phyloP scores from a whole-genome alignment of 257 asterid genomes.

The Paulownia fortunei region DNA sequence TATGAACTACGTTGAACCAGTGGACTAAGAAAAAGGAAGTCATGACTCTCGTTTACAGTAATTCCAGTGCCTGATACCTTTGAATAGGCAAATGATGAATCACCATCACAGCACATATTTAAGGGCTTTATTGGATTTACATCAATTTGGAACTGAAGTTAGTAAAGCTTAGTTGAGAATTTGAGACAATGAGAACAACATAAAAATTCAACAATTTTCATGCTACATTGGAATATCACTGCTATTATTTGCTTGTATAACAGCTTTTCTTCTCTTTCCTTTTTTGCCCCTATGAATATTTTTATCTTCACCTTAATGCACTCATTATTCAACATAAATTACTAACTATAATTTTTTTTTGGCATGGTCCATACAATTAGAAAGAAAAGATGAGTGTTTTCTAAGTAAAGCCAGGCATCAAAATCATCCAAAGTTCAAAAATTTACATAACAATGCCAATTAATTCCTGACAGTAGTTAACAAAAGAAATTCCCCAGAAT shows the following conservation, averaged over 20 bases:
- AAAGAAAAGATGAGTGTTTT: neutral
- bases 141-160: neutral
- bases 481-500: neutral
- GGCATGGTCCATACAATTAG: neutral
- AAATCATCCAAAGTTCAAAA: constrained; percentile 25
- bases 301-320: neutral
- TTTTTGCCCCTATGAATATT: neutral
- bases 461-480: neutral
- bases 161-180: neutral
- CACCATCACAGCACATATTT: neutral
- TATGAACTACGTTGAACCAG: neutral
- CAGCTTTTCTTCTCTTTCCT: neutral
- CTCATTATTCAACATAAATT: constrained; percentile 1
- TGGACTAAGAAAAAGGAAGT: neutral
- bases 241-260: neutral
- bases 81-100: neutral
- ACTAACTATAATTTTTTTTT: neutral
- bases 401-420: neutral
- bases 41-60: neutral
- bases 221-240: neutral
- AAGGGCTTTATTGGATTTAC: neutral
- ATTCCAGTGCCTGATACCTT: neutral
- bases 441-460: constrained; percentile 19
- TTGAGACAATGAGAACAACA: constrained; percentile 1
- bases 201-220: neutral